Evolutionary conservation across 129 eudicot species (phyloP).

Genomic region (Flaveria trinervia): DNA sequence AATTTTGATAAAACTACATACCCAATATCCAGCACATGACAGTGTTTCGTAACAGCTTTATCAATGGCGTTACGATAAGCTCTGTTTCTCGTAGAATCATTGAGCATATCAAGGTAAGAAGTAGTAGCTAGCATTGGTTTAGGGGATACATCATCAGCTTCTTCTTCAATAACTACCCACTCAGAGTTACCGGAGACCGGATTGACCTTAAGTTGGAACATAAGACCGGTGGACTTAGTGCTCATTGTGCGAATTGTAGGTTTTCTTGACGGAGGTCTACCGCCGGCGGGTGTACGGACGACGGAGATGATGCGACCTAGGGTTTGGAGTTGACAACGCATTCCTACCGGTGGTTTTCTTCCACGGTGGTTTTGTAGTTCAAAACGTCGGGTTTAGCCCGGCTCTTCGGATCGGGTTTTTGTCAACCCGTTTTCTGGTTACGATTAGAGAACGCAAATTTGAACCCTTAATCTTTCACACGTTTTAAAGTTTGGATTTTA

Average conservation of each 20-base stretch:
- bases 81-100: constrained; percentile 64
- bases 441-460: background rate
- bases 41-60: constrained; percentile 57
- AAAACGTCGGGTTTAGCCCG: constrained; percentile 5
- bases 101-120: constrained; percentile 92
- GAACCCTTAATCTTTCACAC: background rate
- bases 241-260: constrained; percentile 35
- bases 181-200: constrained; percentile 87
- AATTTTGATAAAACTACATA: constrained; percentile 18
- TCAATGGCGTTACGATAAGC: constrained; percentile 72
- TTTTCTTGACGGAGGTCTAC: constrained; percentile 6
- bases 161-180: constrained; percentile 79
- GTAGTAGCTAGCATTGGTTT: constrained; percentile 59
- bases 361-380: background rate
- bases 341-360: constrained; percentile 1
- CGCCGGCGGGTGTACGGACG: constrained; percentile 22
- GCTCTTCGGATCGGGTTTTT: background rate
- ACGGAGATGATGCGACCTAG: constrained; percentile 26
- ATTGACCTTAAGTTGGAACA: constrained; percentile 77
- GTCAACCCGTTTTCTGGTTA: background rate
- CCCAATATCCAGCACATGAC: constrained; percentile 96
- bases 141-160: constrained; percentile 31
- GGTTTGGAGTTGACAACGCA: constrained; percentile 36
- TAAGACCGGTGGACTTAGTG: constrained; percentile 45
- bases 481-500: too few relatives aligned